Conservation (phyloP, 345 rosid genomes). For the Isatis tinctoria region DNA sequence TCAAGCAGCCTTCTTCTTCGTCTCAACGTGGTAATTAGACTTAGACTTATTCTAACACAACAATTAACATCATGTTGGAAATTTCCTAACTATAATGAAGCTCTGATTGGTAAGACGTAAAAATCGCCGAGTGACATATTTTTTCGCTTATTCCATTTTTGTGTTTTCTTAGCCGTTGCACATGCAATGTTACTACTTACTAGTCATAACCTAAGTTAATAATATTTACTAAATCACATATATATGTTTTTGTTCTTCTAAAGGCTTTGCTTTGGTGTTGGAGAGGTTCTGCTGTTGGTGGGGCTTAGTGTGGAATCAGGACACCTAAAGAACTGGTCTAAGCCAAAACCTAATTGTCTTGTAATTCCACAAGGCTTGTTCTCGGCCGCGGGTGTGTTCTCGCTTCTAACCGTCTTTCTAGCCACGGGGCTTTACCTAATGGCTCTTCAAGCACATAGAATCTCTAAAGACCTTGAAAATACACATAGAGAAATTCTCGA, state of each 20-base stretch:
- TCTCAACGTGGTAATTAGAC: constrained; percentile 61
- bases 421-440: constrained; percentile 73
- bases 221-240: background rate
- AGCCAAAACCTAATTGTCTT: constrained; percentile 65
- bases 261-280: constrained; percentile 79
- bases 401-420: constrained; percentile 59
- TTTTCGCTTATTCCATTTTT: background rate
- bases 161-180: background rate
- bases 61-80: background rate
- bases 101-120: background rate
- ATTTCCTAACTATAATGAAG: background rate
- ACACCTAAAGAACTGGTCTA: constrained; percentile 73
- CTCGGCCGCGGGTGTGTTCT: constrained; percentile 69
- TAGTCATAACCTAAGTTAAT: background rate
- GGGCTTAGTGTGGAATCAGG: constrained; percentile 91
- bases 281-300: constrained; percentile 63
- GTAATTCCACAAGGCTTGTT: constrained; percentile 67
- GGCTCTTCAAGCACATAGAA: constrained; percentile 58
- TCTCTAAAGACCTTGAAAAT: constrained; percentile 47
- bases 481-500: constrained; percentile 50
- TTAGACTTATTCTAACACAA: background rate
- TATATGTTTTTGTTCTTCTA: background rate
- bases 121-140: background rate
- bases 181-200: background rate
- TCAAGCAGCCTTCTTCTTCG: constrained; percentile 78